Percentiles rank a stretch among this genome's conserved stretches.
Evolutionary conservation across 768 basidiomycete genomes (phyloP).

Genomic region (Termitomyces sp.): DNA sequence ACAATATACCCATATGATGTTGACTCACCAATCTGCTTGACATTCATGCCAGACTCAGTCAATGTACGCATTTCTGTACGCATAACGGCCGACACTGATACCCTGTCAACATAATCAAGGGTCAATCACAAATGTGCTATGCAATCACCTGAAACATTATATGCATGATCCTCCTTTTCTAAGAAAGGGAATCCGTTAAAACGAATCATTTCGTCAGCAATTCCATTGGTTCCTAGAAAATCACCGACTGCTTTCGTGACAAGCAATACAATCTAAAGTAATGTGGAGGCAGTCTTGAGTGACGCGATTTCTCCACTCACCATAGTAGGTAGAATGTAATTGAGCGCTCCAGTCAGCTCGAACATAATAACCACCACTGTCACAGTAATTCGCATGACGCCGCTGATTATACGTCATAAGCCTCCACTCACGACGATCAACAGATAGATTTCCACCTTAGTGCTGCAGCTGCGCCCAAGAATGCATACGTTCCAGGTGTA

Average conservation of each 20-base stretch:
- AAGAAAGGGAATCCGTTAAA: slow-evolving; percentile 98
- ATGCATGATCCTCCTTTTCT: slow-evolving; percentile 92
- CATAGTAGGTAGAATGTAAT: slow-evolving; percentile 98
- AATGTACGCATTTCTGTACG: slow-evolving; percentile 71
- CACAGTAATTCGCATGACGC: slow-evolving; percentile 95
- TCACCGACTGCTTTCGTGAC: slow-evolving; percentile 98
- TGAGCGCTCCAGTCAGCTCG: slow-evolving; percentile 93
- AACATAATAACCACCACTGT: slow-evolving; percentile 99
- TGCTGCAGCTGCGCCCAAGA: slow-evolving; percentile 94
- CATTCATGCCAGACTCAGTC: slow-evolving; percentile 66
- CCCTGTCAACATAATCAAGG: neutral
- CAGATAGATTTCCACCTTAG: slow-evolving; percentile 50
- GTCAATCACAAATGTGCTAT: neutral
- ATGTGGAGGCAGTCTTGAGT: slow-evolving; percentile 1
- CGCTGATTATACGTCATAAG: slow-evolving; percentile 40
- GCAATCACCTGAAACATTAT: slow-evolving; percentile 78
- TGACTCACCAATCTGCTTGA: slow-evolving; percentile 72
- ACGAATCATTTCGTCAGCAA: slow-evolving; percentile 94
- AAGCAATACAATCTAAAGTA: slow-evolving; percentile 79
- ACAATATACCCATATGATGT: neutral
- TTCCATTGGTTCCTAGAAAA: slow-evolving; percentile 86
- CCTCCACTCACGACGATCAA: neutral
- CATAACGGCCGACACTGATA: slow-evolving; percentile 85
- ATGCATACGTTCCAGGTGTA: slow-evolving; percentile 97
- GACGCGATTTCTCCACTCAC: slow-evolving; percentile 32